phyloP scores from a whole-genome alignment of 805 yeast species.

The Isabelozyma rhagii region DNA sequence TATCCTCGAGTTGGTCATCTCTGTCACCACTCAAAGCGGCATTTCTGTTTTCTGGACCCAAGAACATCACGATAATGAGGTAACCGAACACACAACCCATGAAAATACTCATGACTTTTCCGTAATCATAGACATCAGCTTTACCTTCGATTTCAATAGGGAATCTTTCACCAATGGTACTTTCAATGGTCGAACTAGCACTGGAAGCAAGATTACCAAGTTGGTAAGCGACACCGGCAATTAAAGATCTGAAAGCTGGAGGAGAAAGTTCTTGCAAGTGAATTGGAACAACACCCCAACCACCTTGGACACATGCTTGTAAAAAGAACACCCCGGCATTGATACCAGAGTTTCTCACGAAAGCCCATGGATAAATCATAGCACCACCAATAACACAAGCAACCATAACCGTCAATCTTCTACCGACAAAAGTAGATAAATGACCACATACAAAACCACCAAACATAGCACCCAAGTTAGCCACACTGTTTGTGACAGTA shows the following conservation, averaged over 20 bases:
- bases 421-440: constrained; percentile 32
- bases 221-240: constrained; percentile 63
- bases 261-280: constrained; percentile 62
- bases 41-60: constrained; percentile 58
- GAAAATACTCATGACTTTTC: constrained; percentile 64
- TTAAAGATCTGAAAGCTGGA: constrained; percentile 59
- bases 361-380: constrained; percentile 40
- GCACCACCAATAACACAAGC: constrained; percentile 37
- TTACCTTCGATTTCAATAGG: constrained; percentile 21
- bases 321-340: constrained; percentile 61
- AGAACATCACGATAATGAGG: constrained; percentile 44
- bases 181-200: constrained; percentile 67
- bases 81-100: constrained; percentile 60
- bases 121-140: constrained; percentile 42
- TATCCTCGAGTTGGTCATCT: constrained; percentile 1
- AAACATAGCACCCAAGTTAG: constrained; percentile 39
- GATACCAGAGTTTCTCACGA: constrained; percentile 33
- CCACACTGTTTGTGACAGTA: constrained; percentile 39
- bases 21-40: constrained; percentile 13
- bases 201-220: constrained; percentile 66
- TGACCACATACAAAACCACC: constrained; percentile 47
- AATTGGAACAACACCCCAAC: constrained; percentile 66
- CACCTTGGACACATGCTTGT: constrained; percentile 65
- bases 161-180: constrained; percentile 58
- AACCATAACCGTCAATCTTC: constrained; percentile 31